These are phyloP conservation scores for Fusarium avenaceum DNA, from an alignment of 2,329 filamentous ascomycete genomes.

Conservation along the genomic window DNA sequence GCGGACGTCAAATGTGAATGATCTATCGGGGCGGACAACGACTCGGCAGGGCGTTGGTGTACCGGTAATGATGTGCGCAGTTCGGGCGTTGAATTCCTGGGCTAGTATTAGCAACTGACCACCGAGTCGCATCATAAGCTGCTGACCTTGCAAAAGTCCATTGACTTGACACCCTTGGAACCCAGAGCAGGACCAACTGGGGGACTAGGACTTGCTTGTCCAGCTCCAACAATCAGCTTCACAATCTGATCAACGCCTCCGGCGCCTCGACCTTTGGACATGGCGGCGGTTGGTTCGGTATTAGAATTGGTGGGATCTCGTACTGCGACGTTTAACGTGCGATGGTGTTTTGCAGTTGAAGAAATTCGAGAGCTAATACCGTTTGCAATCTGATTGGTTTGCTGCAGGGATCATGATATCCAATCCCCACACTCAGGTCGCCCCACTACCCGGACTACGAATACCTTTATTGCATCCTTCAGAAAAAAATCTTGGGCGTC, in stretches of 20 bases:
- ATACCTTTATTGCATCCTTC: slow-evolving; percentile 14
- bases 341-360: slow-evolving; percentile 41
- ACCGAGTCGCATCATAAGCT: slow-evolving; percentile 1
- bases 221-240: slow-evolving; percentile 97
- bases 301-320: slow-evolving; percentile 25
- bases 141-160: slow-evolving; percentile 97
- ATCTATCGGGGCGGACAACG: slow-evolving; percentile 90
- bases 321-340: slow-evolving; percentile 9
- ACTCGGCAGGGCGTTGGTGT: slow-evolving; percentile 92
- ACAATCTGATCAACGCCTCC: slow-evolving; percentile 78
- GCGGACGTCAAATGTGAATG: slow-evolving; percentile 92
- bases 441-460: slow-evolving; percentile 35
- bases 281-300: slow-evolving; percentile 51
- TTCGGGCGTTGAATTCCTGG: slow-evolving; percentile 97
- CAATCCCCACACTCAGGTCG: slow-evolving; percentile 25
- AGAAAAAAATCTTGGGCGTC: slow-evolving; percentile 45
- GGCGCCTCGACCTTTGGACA: slow-evolving; percentile 66
- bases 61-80: slow-evolving; percentile 83
- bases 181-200: slow-evolving; percentile 96
- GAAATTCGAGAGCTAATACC: slow-evolving; percentile 46
- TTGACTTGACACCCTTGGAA: slow-evolving; percentile 98
- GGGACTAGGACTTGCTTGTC: slow-evolving; percentile 93
- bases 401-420: slow-evolving; percentile 15
- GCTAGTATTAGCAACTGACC: slow-evolving; percentile 24
- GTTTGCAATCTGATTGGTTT: slow-evolving; percentile 44